phyloP scores from a whole-genome alignment of 352 stramenopile genomes.

The Pythium guiyangense region DNA sequence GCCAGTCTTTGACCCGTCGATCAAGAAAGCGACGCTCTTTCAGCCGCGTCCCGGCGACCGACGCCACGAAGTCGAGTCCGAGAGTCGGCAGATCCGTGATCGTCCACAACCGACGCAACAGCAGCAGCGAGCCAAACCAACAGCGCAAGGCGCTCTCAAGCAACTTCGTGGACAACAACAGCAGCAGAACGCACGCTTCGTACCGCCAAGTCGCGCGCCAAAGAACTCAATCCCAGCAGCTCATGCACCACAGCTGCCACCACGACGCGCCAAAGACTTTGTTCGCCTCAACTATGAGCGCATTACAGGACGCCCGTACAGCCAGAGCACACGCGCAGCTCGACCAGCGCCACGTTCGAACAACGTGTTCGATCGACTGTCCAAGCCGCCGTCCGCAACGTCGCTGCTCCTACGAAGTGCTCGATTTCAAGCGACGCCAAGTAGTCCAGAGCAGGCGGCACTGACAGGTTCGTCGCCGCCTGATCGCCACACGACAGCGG shows the following conservation, averaged over 20 bases:
- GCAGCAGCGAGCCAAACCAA: neutral
- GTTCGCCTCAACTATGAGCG: constrained; percentile 55
- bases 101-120: neutral
- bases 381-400: constrained; percentile 19
- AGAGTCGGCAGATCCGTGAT: constrained; percentile 11
- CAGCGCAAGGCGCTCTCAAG: no score
- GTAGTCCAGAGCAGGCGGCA: neutral
- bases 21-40: constrained; percentile 56
- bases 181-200: no score
- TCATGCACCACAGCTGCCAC: no score
- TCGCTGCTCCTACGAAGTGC: constrained; percentile 6
- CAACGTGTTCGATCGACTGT: constrained; percentile 45
- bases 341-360: neutral
- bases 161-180: no score
- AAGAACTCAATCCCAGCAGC: no score
- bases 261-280: constrained; percentile 32
- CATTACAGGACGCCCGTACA: constrained; percentile 29
- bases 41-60: constrained; percentile 37
- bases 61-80: constrained; percentile 16
- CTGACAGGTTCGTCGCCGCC: neutral
- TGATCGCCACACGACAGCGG: neutral
- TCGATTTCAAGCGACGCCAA: neutral
- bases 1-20: constrained; percentile 40
- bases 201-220: no score
- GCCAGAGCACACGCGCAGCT: neutral